These are phyloP conservation scores for Rhodamnia argentea DNA, from an alignment of 345 rosid species.

Conservation along the genomic window DNA sequence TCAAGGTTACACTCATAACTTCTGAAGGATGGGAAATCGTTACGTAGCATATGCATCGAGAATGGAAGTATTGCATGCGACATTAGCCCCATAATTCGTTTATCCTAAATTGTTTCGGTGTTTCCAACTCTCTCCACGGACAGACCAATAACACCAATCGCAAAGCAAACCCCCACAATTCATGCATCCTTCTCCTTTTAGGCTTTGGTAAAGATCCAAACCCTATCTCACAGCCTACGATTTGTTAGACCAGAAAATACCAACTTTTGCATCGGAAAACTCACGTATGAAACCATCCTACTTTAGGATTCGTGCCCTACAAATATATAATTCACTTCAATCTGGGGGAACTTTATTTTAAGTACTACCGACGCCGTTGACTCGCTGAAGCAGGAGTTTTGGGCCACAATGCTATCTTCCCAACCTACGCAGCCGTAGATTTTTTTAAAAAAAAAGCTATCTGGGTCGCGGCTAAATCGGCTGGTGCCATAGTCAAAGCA, in stretches of 20 bases:
- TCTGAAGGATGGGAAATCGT: background rate
- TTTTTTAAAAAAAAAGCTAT: background rate
- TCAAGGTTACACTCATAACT: fast-evolving
- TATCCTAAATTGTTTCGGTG: background rate
- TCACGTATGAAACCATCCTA: background rate
- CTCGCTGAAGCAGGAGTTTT: background rate
- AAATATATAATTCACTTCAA: background rate
- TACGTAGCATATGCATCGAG: background rate
- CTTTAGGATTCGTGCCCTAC: background rate
- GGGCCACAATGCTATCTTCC: background rate
- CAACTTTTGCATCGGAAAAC: background rate
- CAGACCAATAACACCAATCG: background rate
- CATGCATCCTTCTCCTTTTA: background rate
- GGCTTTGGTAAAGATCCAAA: background rate
- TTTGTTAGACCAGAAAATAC: background rate
- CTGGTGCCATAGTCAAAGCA: background rate
- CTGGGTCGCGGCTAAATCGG: background rate
- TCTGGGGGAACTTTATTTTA: background rate
- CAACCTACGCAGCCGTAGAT: background rate
- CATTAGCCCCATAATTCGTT: background rate
- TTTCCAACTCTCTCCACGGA: background rate
- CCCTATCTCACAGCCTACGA: background rate
- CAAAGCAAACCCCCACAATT: background rate
- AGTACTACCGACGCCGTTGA: background rate
- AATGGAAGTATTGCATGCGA: fast-evolving